These are phyloP conservation scores for Dimargaris xerosporica DNA, from an alignment of 192 early-diverging fungal species.

Conservation along the genomic window DNA sequence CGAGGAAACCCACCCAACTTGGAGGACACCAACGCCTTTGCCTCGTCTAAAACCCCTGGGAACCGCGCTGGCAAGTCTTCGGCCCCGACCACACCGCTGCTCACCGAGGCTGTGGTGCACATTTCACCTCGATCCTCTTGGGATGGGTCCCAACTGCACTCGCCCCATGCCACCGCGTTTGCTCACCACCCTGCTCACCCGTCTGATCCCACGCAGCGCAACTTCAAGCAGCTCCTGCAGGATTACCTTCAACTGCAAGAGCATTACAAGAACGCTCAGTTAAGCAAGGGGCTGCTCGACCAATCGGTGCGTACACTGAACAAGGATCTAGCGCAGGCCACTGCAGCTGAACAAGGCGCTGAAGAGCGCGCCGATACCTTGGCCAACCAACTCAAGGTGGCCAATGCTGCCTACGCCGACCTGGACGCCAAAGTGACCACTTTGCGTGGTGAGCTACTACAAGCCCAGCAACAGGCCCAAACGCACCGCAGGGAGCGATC, in stretches of 20 bases:
- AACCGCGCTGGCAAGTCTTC: neutral
- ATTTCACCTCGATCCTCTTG: constrained; percentile 7
- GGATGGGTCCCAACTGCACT: neutral
- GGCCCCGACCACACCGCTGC: constrained; percentile 8
- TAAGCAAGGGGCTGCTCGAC: constrained; percentile 5
- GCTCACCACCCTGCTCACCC: neutral
- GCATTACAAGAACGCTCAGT: neutral
- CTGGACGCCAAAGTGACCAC: neutral
- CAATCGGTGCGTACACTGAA: constrained; percentile 9
- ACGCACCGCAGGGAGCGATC: constrained; percentile 4
- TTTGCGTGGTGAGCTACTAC: constrained; percentile 1
- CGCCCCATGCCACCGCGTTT: neutral
- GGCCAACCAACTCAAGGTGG: constrained; percentile 4
- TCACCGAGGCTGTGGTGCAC: constrained; percentile 1
- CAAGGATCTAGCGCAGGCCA: neutral
- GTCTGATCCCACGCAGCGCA: neutral
- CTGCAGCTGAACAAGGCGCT: neutral
- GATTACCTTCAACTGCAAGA: constrained; percentile 6
- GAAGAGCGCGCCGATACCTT: constrained; percentile 12
- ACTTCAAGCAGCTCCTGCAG: neutral
- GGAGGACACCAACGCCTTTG: neutral
- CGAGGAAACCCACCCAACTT: neutral
- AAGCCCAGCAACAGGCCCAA: constrained; percentile 12
- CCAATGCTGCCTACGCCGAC: neutral
- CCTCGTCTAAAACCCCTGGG: neutral